A percentile compares a stretch with the other conserved stretches of the same genome.
Conservation (phyloP, 208 protist species). For the Tetramitus jugosus region DNA sequence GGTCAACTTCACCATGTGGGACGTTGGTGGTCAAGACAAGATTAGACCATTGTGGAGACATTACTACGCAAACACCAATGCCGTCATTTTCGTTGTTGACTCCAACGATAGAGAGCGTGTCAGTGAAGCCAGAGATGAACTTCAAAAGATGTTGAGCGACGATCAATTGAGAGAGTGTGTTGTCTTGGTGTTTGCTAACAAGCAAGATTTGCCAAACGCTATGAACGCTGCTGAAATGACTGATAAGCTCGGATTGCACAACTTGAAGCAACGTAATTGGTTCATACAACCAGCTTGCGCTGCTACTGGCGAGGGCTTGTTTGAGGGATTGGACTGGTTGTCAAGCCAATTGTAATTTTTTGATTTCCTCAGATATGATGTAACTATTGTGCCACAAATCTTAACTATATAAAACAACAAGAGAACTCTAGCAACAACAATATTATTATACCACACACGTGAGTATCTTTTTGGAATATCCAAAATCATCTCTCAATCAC, state of each 20-base stretch:
- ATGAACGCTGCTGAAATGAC: slow-evolving; percentile 31
- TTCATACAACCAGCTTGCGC: slow-evolving; percentile 50
- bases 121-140: slow-evolving; percentile 71
- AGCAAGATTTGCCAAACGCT: slow-evolving; percentile 49
- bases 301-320: slow-evolving; percentile 65
- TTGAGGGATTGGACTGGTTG: slow-evolving; percentile 76
- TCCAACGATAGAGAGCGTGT: slow-evolving; percentile 85
- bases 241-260: slow-evolving; percentile 26
- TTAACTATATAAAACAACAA: no score
- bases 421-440: no score
- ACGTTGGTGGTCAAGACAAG: slow-evolving; percentile 89
- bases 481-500: no score
- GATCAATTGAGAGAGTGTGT: slow-evolving; percentile 73
- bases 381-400: no score
- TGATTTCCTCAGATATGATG: no score
- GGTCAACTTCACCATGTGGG: slow-evolving; percentile 90
- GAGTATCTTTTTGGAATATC: no score
- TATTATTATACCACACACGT: no score
- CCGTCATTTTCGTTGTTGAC: slow-evolving; percentile 94
- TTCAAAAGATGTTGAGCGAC: slow-evolving; percentile 89
- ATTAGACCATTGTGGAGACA: slow-evolving; percentile 87
- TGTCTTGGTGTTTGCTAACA: slow-evolving; percentile 68
- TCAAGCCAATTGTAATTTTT: slow-evolving; percentile 64
- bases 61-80: slow-evolving; percentile 90
- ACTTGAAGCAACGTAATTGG: slow-evolving; percentile 41